Percentiles rank a stretch among this genome's conserved stretches.
These are phyloP conservation scores for Castanospermum australe DNA, from an alignment of 306 rosid genomes.

Conservation along the genomic window DNA sequence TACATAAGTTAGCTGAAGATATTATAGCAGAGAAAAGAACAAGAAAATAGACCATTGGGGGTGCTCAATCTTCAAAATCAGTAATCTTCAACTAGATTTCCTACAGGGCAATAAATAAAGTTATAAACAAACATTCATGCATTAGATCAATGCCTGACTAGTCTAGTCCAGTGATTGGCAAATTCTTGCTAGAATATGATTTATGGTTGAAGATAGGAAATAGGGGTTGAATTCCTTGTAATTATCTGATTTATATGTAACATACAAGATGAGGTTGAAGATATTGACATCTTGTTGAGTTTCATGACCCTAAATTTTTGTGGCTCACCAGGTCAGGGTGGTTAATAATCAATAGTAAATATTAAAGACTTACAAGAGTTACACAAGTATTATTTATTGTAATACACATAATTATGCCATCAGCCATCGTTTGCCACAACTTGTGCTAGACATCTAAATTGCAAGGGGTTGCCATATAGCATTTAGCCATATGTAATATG, in stretches of 20 bases:
- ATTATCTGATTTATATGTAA: background rate
- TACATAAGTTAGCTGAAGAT: background rate
- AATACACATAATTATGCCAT: slow-evolving; percentile 11
- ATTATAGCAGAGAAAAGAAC: slow-evolving; percentile 7
- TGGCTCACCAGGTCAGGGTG: background rate
- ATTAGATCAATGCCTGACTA: background rate
- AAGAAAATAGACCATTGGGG: slow-evolving; percentile 16
- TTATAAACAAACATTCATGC: background rate
- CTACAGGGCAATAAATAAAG: background rate
- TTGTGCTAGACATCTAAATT: slow-evolving; percentile 30
- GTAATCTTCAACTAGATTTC: background rate
- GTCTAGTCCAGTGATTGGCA: slow-evolving; percentile 2
- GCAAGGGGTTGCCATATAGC: slow-evolving; percentile 28
- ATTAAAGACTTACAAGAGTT: background rate
- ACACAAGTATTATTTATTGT: background rate
- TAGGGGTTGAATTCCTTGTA: background rate
- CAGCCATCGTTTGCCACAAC: slow-evolving; percentile 31
- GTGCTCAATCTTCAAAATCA: slow-evolving; percentile 17
- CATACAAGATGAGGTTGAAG: background rate
- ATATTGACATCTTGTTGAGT: background rate
- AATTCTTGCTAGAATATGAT: slow-evolving; percentile 1
- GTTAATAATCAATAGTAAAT: background rate
- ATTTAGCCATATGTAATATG: slow-evolving; percentile 22
- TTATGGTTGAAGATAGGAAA: background rate
- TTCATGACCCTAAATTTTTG: background rate